Percentiles rank a stretch among this genome's conserved stretches.
phyloP scores from a whole-genome alignment of 1,284 basidiomycete species.

The Cryptococcus sp. region DNA sequence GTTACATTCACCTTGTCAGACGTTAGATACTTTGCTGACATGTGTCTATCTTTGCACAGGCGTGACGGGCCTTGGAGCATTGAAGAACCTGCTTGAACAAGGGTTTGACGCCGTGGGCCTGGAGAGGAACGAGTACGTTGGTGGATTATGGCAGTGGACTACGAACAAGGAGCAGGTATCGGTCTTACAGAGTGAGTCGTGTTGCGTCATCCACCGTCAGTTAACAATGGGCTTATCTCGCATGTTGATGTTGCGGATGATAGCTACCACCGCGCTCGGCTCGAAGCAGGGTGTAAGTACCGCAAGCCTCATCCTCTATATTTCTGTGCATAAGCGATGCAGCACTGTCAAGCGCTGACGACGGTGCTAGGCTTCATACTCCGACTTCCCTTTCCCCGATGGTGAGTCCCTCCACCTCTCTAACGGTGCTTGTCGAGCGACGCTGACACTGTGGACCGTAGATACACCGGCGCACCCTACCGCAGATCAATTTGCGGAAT shows the following conservation, averaged over 20 bases:
- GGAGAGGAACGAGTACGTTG: conserved; percentile 14
- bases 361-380: conserved; percentile 1
- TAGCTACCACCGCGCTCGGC: conserved; percentile 8
- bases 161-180: conserved; percentile 7
- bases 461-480: conserved; percentile 11
- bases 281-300: conserved; percentile 17
- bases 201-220: neutral
- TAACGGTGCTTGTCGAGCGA: neutral
- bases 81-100: conserved; percentile 5
- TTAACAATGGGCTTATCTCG: neutral
- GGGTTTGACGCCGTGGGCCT: conserved; percentile 4
- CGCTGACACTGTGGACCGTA: neutral
- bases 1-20: conserved; percentile 5
- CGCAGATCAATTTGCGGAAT: conserved; percentile 2
- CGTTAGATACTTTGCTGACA: neutral
- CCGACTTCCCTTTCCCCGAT: conserved; percentile 14
- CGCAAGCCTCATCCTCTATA: neutral
- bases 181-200: conserved; percentile 16
- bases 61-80: neutral
- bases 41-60: neutral
- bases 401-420: conserved; percentile 1
- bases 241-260: neutral
- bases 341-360: neutral
- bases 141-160: conserved; percentile 17
- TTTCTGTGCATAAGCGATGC: no score